Base-by-base conservation (phyloP, 805 yeast genomes). In the Schizosaccharomyces lindneri region DNA sequence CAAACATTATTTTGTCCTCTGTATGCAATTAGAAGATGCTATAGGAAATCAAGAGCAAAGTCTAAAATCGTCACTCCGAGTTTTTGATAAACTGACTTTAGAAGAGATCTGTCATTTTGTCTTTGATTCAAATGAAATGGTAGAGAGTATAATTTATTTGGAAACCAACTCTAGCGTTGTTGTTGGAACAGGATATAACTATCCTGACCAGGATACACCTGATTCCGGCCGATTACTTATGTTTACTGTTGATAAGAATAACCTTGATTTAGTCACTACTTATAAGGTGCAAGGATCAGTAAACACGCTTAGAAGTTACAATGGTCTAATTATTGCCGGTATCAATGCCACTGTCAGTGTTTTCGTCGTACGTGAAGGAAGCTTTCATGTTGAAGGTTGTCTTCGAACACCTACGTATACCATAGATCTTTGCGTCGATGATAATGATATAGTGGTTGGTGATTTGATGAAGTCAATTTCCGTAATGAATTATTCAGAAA, bases 111-210 rank as follows among this genome's bases (percentile, higher is more conserved):
- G 61, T 48, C 27, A 62, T 1, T 62, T 43, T 55, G 62, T 61
- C n/a, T 62, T 65, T 15, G 60, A 62, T 9, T 59, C 60, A 36
- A 59, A 65, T 43, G 67, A 65, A 43, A 65, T 65, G 65, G 66
- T 62, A 7, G 65, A 63, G 36, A 59, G 64, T 31, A 62, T 63
- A 43, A 7, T 51, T 11, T 24, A 17, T 19, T 3, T 51, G 6
- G 19, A 21, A 6, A 29, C 21, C n/a, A 29, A 27, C 36, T 17
- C 21, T 17, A 21, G 39, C n/a, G 36, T 65, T 15, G 57, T 65
- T 21, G 67, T 65, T 24, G 67, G 67, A 9, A 65, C 67, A 3
- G 67, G 67, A 11, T 63, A 41, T 31, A 62, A 62, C 9, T 59
- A 62, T 5, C 62, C 63, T 29, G 67, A 63, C 17, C 43, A 63